Evolutionary conservation across 257 asterid species (phyloP).

Genomic region (Primulina huaijiensis): DNA sequence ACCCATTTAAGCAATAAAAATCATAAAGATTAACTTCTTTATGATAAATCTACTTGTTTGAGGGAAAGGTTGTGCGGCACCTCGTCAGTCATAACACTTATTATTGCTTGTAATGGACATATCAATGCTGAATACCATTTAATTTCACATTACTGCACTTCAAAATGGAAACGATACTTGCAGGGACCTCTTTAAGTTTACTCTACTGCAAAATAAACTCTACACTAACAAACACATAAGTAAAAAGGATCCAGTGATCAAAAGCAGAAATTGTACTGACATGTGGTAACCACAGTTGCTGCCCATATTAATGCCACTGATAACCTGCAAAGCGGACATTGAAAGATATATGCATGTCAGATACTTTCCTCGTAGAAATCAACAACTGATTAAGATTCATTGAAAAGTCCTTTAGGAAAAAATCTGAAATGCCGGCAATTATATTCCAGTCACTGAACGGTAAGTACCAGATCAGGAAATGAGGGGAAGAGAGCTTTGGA

Average conservation of each 20-base stretch:
- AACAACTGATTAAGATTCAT: neutral
- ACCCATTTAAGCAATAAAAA: conserved; percentile 6
- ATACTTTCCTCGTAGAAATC: conserved; percentile 9
- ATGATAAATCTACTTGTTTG: neutral
- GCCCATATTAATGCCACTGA: conserved; percentile 57
- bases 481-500: conserved; percentile 65
- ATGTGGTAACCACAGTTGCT: conserved; percentile 58
- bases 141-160: neutral
- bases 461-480: conserved; percentile 74
- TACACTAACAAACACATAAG: neutral
- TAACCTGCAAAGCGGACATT: conserved; percentile 37
- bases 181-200: neutral
- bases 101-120: neutral
- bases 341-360: conserved; percentile 13
- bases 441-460: neutral
- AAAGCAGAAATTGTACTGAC: conserved; percentile 26
- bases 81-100: neutral
- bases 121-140: neutral
- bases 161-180: neutral
- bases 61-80: neutral
- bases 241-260: neutral
- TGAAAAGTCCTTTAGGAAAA: neutral
- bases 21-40: neutral
- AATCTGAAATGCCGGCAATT: neutral
- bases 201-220: neutral